phyloP scores from a whole-genome alignment of 2,329 filamentous ascomycete species.

The Talaromyces piceae region DNA sequence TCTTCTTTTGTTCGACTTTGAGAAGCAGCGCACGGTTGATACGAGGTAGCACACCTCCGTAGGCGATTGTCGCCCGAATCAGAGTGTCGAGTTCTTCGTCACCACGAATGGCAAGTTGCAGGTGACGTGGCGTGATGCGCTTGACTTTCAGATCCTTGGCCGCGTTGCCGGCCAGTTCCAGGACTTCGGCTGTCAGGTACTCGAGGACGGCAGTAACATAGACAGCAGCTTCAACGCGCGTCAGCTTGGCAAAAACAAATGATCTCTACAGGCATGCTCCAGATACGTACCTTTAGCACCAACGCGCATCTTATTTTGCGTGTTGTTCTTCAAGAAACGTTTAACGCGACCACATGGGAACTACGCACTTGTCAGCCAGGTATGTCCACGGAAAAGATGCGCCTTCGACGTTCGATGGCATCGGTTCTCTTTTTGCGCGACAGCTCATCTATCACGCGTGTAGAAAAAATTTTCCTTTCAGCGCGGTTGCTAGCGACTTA shows the following conservation, averaged over 20 bases:
- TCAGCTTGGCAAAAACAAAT: not conserved
- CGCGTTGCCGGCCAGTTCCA: constrained; percentile 95
- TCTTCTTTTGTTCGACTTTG: constrained; percentile 98
- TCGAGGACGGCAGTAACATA: constrained; percentile 98
- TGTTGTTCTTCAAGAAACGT: constrained; percentile 98
- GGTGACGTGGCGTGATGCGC: constrained; percentile 95
- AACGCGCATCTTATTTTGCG: constrained; percentile 99
- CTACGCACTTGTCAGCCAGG: constrained; percentile 41
- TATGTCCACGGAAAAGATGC: not conserved
- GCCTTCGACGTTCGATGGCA: not conserved
- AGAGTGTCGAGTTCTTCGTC: constrained; percentile 97
- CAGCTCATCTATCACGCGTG: not conserved
- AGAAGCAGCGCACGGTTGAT: constrained; percentile 95
- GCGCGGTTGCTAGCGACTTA: not conserved
- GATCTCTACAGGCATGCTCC: too few relatives aligned
- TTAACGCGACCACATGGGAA: constrained; percentile 99
- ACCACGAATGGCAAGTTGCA: constrained; percentile 95
- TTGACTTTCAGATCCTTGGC: constrained; percentile 99
- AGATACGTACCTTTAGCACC: constrained; percentile 67
- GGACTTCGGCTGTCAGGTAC: constrained; percentile 95
- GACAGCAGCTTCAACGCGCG: constrained; percentile 61
- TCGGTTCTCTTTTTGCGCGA: not conserved
- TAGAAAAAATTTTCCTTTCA: constrained; percentile 1
- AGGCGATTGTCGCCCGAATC: constrained; percentile 95
- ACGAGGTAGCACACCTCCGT: constrained; percentile 94